Conservation (phyloP, 1,284 basidiomycete genomes). For the Ustilago vetiveriae region DNA sequence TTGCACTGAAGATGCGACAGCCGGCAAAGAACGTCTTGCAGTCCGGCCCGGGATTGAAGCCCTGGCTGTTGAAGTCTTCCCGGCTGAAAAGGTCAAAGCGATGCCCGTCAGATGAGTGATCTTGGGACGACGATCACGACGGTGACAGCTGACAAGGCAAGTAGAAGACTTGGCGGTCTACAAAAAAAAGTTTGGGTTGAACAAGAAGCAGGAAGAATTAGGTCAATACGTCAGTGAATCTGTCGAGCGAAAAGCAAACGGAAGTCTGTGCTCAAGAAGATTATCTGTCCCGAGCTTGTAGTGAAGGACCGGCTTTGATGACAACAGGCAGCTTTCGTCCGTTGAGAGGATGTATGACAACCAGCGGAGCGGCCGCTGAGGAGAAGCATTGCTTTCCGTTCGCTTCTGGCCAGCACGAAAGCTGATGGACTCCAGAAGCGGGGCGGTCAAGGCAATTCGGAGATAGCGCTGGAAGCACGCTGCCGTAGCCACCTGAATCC, state of each 20-base stretch:
- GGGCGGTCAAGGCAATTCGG: no score
- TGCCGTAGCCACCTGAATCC: no score
- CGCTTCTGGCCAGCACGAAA: neutral
- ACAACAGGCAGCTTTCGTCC: constrained; percentile 3
- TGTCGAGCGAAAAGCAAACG: neutral
- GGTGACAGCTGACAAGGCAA: neutral
- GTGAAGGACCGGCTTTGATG: neutral
- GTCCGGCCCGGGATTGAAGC: constrained; percentile 5
- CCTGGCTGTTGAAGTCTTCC: no score
- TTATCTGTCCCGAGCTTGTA: constrained; percentile 5
- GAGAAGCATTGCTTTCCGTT: constrained; percentile 3
- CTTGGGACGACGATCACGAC: neutral
- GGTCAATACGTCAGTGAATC: constrained; percentile 1
- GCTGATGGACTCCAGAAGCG: neutral
- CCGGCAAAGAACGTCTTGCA: constrained; percentile 12
- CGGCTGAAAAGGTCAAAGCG: neutral
- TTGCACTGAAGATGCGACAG: neutral
- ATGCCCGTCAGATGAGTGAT: neutral
- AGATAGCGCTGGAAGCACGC: no score
- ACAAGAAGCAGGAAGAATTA: neutral
- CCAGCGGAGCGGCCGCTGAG: neutral
- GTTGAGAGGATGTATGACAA: neutral
- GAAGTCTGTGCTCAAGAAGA: neutral
- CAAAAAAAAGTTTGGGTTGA: neutral
- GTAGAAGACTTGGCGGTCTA: constrained; percentile 4